These are phyloP conservation scores for Fusarium torulosum DNA, from an alignment of 2,329 filamentous ascomycete species.

Conservation along the genomic window DNA sequence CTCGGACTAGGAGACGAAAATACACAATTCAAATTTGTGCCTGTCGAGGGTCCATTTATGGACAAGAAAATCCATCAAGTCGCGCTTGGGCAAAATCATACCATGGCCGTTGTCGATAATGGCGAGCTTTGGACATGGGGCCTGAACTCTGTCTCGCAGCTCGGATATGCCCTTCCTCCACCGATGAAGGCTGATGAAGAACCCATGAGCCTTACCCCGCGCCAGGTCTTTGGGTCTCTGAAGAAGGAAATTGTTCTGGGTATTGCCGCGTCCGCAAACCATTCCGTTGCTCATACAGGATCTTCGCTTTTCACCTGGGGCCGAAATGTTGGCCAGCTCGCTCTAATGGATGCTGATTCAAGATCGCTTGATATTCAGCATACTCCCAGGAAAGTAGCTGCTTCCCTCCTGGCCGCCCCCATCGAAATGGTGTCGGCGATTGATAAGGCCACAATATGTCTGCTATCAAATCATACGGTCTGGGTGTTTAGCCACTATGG, in stretches of 20 bases:
- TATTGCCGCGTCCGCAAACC: constrained; percentile 87
- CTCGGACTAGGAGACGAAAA: constrained; percentile 91
- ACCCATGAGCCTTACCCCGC: constrained; percentile 82
- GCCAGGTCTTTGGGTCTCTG: constrained; percentile 90
- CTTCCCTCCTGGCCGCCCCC: constrained; percentile 74
- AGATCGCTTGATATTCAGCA: constrained; percentile 87
- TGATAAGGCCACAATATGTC: constrained; percentile 86
- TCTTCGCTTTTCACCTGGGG: constrained; percentile 92
- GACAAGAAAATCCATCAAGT: constrained; percentile 82
- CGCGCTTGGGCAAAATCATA: constrained; percentile 91
- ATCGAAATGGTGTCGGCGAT: constrained; percentile 89
- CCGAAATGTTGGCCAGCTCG: constrained; percentile 93
- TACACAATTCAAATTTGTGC: constrained; percentile 87
- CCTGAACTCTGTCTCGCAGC: constrained; percentile 84
- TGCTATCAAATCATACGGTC: constrained; percentile 89
- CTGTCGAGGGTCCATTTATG: constrained; percentile 80
- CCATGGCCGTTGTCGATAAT: constrained; percentile 83
- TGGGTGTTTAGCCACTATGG: constrained; percentile 97
- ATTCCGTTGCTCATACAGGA: constrained; percentile 89
- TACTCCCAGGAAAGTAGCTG: constrained; percentile 87
- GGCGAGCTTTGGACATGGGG: constrained; percentile 98
- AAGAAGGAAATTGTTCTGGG: constrained; percentile 88
- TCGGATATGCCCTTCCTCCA: constrained; percentile 83
- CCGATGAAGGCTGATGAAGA: constrained; percentile 80
- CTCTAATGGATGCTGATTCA: constrained; percentile 94